Conservation (phyloP, 371 early-diverging fungal genomes). For the Syncephalis fuscata region DNA sequence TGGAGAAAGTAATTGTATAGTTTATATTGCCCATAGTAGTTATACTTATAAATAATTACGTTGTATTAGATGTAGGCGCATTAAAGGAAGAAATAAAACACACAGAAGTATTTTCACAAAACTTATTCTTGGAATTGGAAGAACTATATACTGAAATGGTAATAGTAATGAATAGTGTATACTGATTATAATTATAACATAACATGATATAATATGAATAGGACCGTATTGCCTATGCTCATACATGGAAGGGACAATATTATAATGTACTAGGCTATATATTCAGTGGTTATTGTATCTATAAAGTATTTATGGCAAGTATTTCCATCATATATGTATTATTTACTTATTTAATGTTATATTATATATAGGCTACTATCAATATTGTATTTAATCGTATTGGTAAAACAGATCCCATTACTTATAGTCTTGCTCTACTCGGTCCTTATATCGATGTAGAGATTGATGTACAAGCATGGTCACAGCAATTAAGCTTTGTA, state of each 20-base stretch:
- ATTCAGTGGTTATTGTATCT: slow-evolving; percentile 79
- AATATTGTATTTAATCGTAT: slow-evolving; percentile 60
- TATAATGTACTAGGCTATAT: slow-evolving; percentile 58
- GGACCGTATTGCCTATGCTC: slow-evolving; percentile 38
- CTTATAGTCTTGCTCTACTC: slow-evolving; percentile 48
- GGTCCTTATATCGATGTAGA: slow-evolving; percentile 41
- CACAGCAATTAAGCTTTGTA: slow-evolving; percentile 82
- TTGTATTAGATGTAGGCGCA: slow-evolving; percentile 11
- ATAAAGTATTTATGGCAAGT: slow-evolving; percentile 59
- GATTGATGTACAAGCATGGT: slow-evolving; percentile 64
- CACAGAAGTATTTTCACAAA: slow-evolving; percentile 38
- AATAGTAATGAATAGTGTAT: neutral
- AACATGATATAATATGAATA: too few species aligned
- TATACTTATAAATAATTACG: neutral
- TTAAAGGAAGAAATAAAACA: slow-evolving; percentile 33
- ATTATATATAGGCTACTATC: slow-evolving; percentile 36
- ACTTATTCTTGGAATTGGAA: slow-evolving; percentile 40
- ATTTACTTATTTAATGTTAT: neutral
- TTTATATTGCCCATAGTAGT: too few species aligned
- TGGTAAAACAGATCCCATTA: slow-evolving; percentile 76
- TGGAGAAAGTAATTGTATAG: slow-evolving; percentile 4
- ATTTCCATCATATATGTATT: neutral
- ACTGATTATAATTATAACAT: neutral
- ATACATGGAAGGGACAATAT: slow-evolving; percentile 60
- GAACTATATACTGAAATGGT: slow-evolving; percentile 36